Percentiles rank a stretch among this genome's conserved stretches.
Conservation (phyloP, 2,329 filamentous ascomycete species). For the Fonsecaea nubica region DNA sequence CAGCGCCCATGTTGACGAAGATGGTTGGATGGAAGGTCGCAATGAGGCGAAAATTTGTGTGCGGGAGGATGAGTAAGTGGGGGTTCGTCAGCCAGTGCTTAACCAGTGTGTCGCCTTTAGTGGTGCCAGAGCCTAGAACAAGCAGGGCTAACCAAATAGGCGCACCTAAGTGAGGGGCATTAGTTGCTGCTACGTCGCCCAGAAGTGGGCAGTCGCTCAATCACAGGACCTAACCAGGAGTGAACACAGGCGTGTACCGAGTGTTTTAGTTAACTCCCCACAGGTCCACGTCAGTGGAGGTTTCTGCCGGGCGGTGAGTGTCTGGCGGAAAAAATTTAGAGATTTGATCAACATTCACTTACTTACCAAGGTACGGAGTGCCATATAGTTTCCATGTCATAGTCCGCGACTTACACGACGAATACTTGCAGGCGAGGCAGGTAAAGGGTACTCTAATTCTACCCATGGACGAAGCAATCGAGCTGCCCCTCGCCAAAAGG, state of each 20-base stretch:
- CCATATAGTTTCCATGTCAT: not conserved
- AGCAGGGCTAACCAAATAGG: not conserved
- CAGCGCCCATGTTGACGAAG: not conserved
- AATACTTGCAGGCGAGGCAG: slow-evolving; percentile 9
- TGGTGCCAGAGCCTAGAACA: not conserved
- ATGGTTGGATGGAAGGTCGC: slow-evolving; percentile 9
- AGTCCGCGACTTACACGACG: not conserved
- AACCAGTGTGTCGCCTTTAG: not conserved
- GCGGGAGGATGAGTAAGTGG: slow-evolving; percentile 6
- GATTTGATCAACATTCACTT: not conserved
- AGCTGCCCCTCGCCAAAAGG: slow-evolving; percentile 73
- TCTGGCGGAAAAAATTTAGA: not conserved
- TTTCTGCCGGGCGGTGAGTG: slow-evolving; percentile 24
- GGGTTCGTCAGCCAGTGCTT: not conserved
- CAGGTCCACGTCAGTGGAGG: not conserved
- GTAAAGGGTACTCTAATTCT: not conserved
- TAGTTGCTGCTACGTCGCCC: not conserved
- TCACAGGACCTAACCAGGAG: not conserved
- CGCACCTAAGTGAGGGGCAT: not conserved
- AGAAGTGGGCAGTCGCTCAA: not conserved
- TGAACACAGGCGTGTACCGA: not conserved
- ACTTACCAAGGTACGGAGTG: not conserved
- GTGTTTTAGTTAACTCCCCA: not conserved
- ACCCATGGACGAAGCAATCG: slow-evolving; percentile 44
- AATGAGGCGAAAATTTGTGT: not conserved